phyloP scores from a whole-genome alignment of 257 asterid species.

The Solanum tacnaense region DNA sequence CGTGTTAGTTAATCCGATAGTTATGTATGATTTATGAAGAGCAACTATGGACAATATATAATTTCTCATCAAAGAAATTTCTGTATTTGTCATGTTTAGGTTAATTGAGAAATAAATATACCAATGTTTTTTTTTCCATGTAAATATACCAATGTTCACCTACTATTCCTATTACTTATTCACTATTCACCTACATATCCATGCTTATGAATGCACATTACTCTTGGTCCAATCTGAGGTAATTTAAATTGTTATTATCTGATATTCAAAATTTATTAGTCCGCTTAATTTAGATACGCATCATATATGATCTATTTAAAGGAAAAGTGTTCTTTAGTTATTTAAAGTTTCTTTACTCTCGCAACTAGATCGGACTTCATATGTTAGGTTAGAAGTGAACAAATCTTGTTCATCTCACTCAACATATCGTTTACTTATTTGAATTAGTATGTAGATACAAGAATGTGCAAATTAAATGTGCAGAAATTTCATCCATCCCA shows the following conservation, averaged over 20 bases:
- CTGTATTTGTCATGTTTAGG: not conserved
- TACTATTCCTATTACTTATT: not conserved
- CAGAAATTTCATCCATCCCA: not conserved
- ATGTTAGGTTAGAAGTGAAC: not conserved
- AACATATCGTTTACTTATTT: not conserved
- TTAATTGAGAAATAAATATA: not conserved
- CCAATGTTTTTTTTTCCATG: not conserved
- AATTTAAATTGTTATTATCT: too few relatives aligned
- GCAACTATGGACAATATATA: too few relatives aligned
- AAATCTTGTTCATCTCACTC: not conserved
- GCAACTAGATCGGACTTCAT: too few relatives aligned
- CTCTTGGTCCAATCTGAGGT: not conserved
- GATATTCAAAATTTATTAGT: too few relatives aligned
- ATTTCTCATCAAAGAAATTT: not conserved
- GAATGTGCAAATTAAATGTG: not conserved
- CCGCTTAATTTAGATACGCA: too few relatives aligned
- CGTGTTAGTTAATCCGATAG: accelerated
- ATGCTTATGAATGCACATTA: not conserved
- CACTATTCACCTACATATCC: not conserved
- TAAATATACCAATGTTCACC: not conserved
- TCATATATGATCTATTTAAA: too few relatives aligned
- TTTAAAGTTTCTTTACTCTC: not conserved
- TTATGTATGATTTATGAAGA: not conserved
- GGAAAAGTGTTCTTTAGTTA: too few relatives aligned
- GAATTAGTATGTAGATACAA: not conserved